Base-by-base conservation (phyloP, 1,139 yeast species). In the Hansenula lynferdii region DNA sequence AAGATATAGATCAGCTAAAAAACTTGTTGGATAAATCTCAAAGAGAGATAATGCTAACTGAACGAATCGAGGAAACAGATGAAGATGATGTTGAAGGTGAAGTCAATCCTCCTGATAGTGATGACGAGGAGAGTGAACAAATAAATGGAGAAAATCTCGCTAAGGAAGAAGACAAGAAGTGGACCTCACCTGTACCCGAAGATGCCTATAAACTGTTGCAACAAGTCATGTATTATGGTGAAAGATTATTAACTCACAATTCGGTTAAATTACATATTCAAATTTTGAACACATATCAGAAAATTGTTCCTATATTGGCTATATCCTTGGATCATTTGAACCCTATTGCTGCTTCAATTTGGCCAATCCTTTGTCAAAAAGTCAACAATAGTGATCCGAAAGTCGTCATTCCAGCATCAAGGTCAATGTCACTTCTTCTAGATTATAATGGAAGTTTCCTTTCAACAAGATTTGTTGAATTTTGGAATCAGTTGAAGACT, bases 101-200 rank as follows among this genome's bases (percentile, higher is more conserved):
- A 18, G 50, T 45, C 2, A 36, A 29, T 30, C 17, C 25, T 16
- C 34, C 34, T n/a, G 40, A 36, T 19, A 37, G 28, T 18, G 48
- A 35, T 31, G 44, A 37, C 60, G 60, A 8, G 47, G 36, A n/a
- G n/a, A n/a, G n/a, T n/a, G n/a, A 40, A 3, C 49, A 45, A 10
- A 35, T 49, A 12, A 38, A 36, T 22, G 49, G 41, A 31, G 42
- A 34, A 22, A 60, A 58, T 15, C 44, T 42, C 7, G 51, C 53
- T 9, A 54, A 53, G 16, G 60, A 58, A 20, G 42, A 49, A 20
- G 42, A 49, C 17, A 61, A 56, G 10, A 56, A 51, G 8, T 87
- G 96, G 96, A 49, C 54, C 0, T 81, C 90, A 0, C 76, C 78
- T 0, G 64, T 89, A 1, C 85, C 94, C 0, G 64, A 70, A 34